Percentiles rank a stretch among this genome's conserved stretches.
These are phyloP conservation scores for Odontarrhena argentea DNA, from an alignment of 345 rosid genomes.

Conservation along the genomic window DNA sequence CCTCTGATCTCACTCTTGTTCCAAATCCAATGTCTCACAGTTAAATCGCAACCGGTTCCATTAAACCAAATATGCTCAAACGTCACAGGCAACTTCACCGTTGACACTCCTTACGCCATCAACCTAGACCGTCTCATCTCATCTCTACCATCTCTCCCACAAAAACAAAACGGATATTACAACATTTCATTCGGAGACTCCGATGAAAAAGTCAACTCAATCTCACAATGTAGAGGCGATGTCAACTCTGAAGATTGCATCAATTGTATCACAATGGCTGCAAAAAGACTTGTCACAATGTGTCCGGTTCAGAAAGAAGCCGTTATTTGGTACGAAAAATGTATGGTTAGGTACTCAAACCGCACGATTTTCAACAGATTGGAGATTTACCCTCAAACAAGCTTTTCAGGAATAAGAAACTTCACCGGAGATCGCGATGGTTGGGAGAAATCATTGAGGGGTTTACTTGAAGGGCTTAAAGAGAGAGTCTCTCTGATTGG, in stretches of 20 bases:
- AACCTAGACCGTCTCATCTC: conserved; percentile 43
- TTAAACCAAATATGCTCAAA: conserved; percentile 32
- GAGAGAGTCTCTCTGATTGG: conserved; percentile 26
- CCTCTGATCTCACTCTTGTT: conserved; percentile 34
- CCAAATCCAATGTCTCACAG: conserved; percentile 31
- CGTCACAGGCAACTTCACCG: conserved; percentile 46
- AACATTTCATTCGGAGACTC: conserved; percentile 36
- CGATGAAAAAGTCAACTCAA: conserved; percentile 41
- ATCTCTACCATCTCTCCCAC: conserved; percentile 35
- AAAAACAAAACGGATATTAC: conserved; percentile 39
- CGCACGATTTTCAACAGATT: conserved; percentile 32
- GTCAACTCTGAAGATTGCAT: conserved; percentile 37
- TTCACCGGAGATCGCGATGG: conserved; percentile 35
- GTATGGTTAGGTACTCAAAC: conserved; percentile 55
- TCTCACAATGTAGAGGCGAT: conserved; percentile 54
- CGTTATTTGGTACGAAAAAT: conserved; percentile 44
- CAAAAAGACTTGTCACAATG: conserved; percentile 20
- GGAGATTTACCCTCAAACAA: conserved; percentile 25
- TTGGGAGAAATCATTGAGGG: conserved; percentile 38
- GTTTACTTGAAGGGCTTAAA: conserved; percentile 30
- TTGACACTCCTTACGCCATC: conserved; percentile 37
- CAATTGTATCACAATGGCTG: conserved; percentile 38
- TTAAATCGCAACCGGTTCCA: conserved; percentile 37
- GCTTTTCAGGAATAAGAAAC: conserved; percentile 18
- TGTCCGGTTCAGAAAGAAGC: conserved; percentile 49